Percentiles rank a stretch among this genome's conserved stretches.
Evolutionary conservation across 768 basidiomycete genomes (phyloP).

Genomic region (Lactifluus subvellereus): DNA sequence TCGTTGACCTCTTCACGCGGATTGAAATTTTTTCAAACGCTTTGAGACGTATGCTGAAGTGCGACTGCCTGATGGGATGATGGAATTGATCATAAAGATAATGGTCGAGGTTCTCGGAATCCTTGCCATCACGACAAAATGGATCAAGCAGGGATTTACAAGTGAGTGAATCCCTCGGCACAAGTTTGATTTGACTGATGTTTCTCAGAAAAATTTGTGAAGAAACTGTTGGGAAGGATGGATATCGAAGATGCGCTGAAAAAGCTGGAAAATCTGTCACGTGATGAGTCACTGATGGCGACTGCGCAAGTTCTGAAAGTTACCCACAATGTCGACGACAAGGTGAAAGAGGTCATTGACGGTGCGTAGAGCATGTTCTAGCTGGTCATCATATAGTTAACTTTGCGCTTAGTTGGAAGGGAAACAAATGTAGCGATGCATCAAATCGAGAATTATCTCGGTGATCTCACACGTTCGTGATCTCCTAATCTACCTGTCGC

Average conservation of each 20-base stretch:
- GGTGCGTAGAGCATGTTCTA: background rate
- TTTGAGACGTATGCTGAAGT: background rate
- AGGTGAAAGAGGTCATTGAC: background rate
- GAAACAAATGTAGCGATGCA: background rate
- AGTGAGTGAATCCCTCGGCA: background rate
- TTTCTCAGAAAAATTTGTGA: background rate
- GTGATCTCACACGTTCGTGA: background rate
- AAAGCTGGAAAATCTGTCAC: no score
- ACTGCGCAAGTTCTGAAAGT: background rate
- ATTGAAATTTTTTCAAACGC: conserved; percentile 1
- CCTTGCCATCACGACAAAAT: background rate
- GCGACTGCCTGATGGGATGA: background rate
- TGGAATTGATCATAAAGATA: background rate
- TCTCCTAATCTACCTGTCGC: background rate
- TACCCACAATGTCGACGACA: background rate
- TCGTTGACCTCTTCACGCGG: conserved; percentile 1
- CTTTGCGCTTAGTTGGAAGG: background rate
- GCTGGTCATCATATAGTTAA: background rate
- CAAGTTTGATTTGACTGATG: background rate
- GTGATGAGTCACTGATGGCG: background rate
- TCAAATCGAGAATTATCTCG: background rate
- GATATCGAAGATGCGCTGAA: no score
- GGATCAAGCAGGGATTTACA: background rate
- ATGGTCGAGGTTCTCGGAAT: conserved; percentile 4
- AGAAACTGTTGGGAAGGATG: no score